A percentile compares a stretch with the other conserved stretches of the same genome.
These are phyloP conservation scores for Vanderwaltozyma verrucispora DNA, from an alignment of 805 yeast genomes.

Conservation along the genomic window DNA sequence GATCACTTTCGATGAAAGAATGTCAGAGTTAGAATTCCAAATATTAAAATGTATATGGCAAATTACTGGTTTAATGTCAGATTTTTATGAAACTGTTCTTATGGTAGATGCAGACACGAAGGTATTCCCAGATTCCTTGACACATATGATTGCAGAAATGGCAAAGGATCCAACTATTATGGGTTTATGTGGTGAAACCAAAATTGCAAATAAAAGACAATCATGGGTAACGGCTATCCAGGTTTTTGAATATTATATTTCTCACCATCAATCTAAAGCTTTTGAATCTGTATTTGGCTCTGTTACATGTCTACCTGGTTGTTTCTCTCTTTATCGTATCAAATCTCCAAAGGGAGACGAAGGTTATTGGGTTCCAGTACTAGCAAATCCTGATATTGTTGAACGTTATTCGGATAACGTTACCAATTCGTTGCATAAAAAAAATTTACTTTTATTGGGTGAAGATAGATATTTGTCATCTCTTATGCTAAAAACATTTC, in stretches of 20 bases:
- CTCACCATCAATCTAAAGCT: slow-evolving; percentile 91
- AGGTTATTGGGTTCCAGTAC: slow-evolving; percentile 86
- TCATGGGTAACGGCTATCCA: slow-evolving; percentile 92
- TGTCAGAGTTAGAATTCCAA: slow-evolving; percentile 83
- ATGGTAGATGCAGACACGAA: slow-evolving; percentile 96
- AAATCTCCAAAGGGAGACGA: slow-evolving; percentile 75
- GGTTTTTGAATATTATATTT: slow-evolving; percentile 85
- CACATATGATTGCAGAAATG: slow-evolving; percentile 87
- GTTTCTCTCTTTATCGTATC: slow-evolving; percentile 86
- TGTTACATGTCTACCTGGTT: slow-evolving; percentile 92
- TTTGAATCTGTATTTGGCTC: slow-evolving; percentile 93
- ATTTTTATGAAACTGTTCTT: slow-evolving; percentile 65
- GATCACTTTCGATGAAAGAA: slow-evolving; percentile 84
- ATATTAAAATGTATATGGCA: slow-evolving; percentile 66
- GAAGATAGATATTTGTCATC: slow-evolving; percentile 84
- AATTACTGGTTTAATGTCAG: slow-evolving; percentile 77
- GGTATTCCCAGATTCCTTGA: slow-evolving; percentile 75
- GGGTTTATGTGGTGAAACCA: slow-evolving; percentile 95
- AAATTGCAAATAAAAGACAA: slow-evolving; percentile 69
- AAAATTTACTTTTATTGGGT: slow-evolving; percentile 76
- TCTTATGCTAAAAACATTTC: slow-evolving; percentile 79
- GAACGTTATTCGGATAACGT: slow-evolving; percentile 85
- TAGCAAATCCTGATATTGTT: slow-evolving; percentile 88
- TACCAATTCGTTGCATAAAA: slow-evolving; percentile 72
- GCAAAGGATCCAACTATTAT: slow-evolving; percentile 75